Percentiles rank a stretch among this genome's conserved stretches.
Conservation (phyloP, 345 rosid species). For the Aethionema arabicum region DNA sequence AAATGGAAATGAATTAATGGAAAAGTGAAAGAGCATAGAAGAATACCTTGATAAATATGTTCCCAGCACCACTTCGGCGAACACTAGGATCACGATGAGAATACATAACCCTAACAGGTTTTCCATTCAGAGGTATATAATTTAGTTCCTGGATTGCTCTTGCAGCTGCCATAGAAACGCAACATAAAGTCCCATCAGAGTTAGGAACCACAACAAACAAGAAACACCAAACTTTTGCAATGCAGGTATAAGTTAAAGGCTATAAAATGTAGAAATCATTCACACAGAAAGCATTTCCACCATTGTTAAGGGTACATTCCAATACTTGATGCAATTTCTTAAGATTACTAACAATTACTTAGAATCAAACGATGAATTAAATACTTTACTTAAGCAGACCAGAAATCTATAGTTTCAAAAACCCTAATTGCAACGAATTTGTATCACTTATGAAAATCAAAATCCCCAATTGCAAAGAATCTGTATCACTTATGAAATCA, state of each 20-base stretch:
- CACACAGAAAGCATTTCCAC: constrained; percentile 6
- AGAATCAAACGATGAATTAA: background rate
- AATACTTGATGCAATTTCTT: background rate
- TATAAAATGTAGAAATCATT: background rate
- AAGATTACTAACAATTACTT: background rate
- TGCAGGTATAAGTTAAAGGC: background rate
- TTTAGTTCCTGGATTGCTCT: constrained; percentile 81
- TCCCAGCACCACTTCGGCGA: constrained; percentile 92
- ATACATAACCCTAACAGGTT: constrained; percentile 77
- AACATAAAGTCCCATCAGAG: constrained; percentile 8
- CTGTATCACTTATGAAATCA: no score
- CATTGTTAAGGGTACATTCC: background rate
- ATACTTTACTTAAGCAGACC: background rate
- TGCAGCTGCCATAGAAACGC: constrained; percentile 56
- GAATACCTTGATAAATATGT: constrained; percentile 83
- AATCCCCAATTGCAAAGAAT: background rate
- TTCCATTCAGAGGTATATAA: constrained; percentile 73
- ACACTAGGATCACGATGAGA: constrained; percentile 77
- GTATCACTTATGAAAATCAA: no score
- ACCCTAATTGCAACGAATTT: background rate
- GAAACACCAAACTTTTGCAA: background rate
- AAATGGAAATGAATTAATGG: background rate
- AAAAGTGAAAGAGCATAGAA: background rate
- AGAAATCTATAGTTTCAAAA: background rate
- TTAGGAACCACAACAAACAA: background rate